Conservation (phyloP, 768 basidiomycete genomes). For the Rhodotorula paludigena region DNA sequence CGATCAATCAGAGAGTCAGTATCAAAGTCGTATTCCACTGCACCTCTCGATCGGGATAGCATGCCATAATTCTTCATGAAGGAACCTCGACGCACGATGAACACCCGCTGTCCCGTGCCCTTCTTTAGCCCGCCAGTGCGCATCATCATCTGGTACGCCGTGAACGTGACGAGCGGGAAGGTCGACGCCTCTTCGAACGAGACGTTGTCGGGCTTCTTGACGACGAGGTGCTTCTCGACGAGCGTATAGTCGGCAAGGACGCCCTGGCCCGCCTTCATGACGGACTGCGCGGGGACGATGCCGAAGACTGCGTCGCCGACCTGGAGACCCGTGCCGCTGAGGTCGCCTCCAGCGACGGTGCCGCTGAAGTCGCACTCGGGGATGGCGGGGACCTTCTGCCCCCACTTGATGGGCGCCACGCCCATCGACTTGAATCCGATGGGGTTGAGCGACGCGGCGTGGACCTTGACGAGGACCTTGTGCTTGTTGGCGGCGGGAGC, state of each 20-base stretch:
- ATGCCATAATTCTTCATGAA: background rate
- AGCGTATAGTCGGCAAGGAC: conserved; percentile 58
- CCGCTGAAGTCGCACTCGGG: conserved; percentile 65
- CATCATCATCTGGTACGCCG: conserved; percentile 57
- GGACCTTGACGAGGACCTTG: conserved; percentile 53
- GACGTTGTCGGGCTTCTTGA: conserved; percentile 54
- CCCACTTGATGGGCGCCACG: conserved; percentile 51
- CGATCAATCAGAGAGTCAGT: background rate
- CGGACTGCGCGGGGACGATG: conserved; percentile 49
- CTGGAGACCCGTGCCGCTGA: conserved; percentile 55
- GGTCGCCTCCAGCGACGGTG: conserved; percentile 53
- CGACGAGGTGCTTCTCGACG: conserved; percentile 52
- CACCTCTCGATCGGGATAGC: too few relatives aligned
- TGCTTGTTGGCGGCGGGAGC: conserved; percentile 45
- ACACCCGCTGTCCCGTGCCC: conserved; percentile 15
- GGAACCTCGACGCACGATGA: conserved; percentile 10
- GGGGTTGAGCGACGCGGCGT: conserved; percentile 61
- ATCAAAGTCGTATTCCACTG: too few relatives aligned
- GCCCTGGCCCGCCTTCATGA: conserved; percentile 53
- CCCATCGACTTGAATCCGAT: conserved; percentile 58
- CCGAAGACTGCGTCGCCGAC: conserved; percentile 66
- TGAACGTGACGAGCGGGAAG: conserved; percentile 57
- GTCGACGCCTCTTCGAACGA: conserved; percentile 60
- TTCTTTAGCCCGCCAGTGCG: conserved; percentile 40
- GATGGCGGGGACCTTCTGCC: conserved; percentile 54